Evolutionary conservation across 768 basidiomycete genomes (phyloP).

Genomic region (Mycena rosella): DNA sequence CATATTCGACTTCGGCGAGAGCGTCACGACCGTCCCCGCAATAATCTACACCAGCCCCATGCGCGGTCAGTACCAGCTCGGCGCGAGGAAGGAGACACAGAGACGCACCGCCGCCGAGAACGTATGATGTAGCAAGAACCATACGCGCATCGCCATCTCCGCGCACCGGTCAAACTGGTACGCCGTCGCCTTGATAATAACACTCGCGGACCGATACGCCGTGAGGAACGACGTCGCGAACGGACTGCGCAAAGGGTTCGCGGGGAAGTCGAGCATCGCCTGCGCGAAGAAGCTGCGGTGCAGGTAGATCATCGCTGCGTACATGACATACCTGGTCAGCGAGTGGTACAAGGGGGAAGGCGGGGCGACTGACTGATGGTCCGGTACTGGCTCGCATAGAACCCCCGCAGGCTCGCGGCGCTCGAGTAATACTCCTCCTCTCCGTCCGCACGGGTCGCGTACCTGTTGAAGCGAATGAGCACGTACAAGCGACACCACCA

Average conservation of each 20-base stretch:
- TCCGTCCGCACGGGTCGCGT: conserved; percentile 54
- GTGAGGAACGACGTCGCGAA: conserved; percentile 70
- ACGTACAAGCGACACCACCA: too few relatives aligned
- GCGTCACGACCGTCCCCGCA: conserved; percentile 70
- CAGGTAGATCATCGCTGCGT: conserved; percentile 63
- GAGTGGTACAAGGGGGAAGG: not conserved
- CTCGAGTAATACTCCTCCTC: conserved; percentile 62
- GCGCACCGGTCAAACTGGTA: conserved; percentile 64
- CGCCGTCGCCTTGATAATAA: conserved; percentile 63
- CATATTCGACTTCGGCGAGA: conserved; percentile 63
- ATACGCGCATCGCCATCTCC: conserved; percentile 61
- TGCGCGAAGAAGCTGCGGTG: conserved; percentile 72
- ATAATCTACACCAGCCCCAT: conserved; percentile 57
- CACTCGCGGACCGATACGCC: conserved; percentile 64
- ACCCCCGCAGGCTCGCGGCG: conserved; percentile 64
- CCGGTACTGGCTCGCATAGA: conserved; percentile 68
- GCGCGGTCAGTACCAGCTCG: not conserved
- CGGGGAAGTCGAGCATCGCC: conserved; percentile 65
- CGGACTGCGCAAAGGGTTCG: conserved; percentile 66
- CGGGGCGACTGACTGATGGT: conserved; percentile 64
- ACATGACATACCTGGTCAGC: conserved; percentile 1
- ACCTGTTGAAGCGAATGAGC: conserved; percentile 4
- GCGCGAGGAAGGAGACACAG: conserved; percentile 2
- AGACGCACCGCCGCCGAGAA: conserved; percentile 62
- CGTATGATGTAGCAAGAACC: conserved; percentile 64